phyloP scores from a whole-genome alignment of 192 early-diverging fungal genomes.

The Backusella macrospora region DNA sequence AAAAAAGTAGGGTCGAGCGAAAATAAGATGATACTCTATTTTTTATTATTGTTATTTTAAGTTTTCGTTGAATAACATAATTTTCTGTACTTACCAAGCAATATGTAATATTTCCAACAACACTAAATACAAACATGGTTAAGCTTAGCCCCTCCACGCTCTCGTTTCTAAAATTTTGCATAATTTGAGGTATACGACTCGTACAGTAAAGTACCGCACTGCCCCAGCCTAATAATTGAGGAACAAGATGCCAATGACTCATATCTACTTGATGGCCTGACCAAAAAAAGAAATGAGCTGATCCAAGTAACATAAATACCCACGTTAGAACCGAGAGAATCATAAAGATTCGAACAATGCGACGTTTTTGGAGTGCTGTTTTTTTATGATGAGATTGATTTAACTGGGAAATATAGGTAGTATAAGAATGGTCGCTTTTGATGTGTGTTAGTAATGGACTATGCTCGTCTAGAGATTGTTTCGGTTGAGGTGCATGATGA shows the following conservation, averaged over 20 bases:
- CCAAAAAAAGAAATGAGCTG: constrained; percentile 13
- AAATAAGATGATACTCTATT: constrained; percentile 71
- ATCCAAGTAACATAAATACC: neutral
- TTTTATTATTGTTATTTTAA: neutral
- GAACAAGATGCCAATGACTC: constrained; percentile 38
- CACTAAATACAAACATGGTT: constrained; percentile 83
- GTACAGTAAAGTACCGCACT: constrained; percentile 72
- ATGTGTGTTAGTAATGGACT: neutral
- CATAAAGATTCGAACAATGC: constrained; percentile 19
- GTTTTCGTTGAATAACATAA: neutral
- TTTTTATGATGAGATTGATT: neutral
- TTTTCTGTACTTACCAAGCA: constrained; percentile 39
- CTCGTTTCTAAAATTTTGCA: constrained; percentile 73
- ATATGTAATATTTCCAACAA: constrained; percentile 76
- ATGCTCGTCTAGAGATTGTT: neutral
- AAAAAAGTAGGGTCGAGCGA: constrained; percentile 69
- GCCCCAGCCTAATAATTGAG: constrained; percentile 74
- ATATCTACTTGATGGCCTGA: constrained; percentile 22
- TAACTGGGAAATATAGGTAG: no score
- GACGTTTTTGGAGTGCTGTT: constrained; percentile 3
- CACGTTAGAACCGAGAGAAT: constrained; percentile 8
- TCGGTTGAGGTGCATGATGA: neutral
- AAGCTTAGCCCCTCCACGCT: constrained; percentile 77
- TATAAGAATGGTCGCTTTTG: neutral
- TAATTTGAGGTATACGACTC: constrained; percentile 83